These are phyloP conservation scores for Gentiana dahurica DNA, from an alignment of 257 asterid genomes.

Conservation along the genomic window DNA sequence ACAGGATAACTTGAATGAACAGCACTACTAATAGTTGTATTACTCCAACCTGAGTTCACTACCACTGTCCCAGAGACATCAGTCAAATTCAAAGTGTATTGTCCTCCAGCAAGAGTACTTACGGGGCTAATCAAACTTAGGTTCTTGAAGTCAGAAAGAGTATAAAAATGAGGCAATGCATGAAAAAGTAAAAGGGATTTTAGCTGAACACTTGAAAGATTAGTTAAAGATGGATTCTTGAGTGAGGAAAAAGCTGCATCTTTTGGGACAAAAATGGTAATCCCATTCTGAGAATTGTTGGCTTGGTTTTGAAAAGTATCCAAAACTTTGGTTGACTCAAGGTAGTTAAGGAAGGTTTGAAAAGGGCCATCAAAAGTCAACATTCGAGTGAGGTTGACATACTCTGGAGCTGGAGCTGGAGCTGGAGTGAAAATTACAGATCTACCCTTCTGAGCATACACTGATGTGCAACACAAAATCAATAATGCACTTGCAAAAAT, in stretches of 20 bases:
- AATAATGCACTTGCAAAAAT: constrained; percentile 14
- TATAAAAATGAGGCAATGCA: constrained; percentile 61
- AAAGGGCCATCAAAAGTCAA: constrained; percentile 80
- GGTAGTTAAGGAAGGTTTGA: constrained; percentile 53
- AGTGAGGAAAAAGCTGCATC: constrained; percentile 48
- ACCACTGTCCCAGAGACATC: constrained; percentile 50
- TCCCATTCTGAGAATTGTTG: constrained; percentile 59
- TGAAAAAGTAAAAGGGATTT: constrained; percentile 61
- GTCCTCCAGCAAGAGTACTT: constrained; percentile 52
- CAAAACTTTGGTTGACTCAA: constrained; percentile 46
- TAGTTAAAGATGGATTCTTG: constrained; percentile 40
- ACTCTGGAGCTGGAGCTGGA: constrained; percentile 77
- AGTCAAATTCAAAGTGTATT: constrained; percentile 40
- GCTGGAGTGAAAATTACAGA: constrained; percentile 29
- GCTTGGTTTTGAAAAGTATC: constrained; percentile 76
- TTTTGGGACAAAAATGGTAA: constrained; percentile 69
- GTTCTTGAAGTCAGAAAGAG: constrained; percentile 57
- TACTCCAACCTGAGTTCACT: constrained; percentile 62
- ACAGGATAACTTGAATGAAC: constrained; percentile 67
- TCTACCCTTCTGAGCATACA: constrained; percentile 24
- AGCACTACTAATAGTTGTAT: constrained; percentile 57
- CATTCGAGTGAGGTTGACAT: constrained; percentile 53
- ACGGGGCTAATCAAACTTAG: constrained; percentile 65
- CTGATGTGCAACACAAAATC: constrained; percentile 21
- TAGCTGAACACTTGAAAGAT: constrained; percentile 61